Percentiles rank a stretch among this genome's conserved stretches.
phyloP scores from a whole-genome alignment of 148 eudicot genomes.

The Diospyros lotus region DNA sequence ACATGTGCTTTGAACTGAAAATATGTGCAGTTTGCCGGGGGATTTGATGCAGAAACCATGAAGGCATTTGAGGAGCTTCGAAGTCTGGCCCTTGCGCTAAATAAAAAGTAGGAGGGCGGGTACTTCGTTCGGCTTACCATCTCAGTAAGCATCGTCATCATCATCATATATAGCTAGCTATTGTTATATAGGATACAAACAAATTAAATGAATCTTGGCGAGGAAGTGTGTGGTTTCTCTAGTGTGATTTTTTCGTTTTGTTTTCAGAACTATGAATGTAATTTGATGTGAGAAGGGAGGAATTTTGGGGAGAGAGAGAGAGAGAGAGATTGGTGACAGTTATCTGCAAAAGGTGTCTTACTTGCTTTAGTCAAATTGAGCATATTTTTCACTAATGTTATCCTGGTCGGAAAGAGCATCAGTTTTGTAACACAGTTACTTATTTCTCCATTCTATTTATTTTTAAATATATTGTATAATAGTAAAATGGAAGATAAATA shows the following conservation, averaged over 20 bases:
- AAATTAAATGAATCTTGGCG: neutral
- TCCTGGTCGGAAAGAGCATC: too few relatives aligned
- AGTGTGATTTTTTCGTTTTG: neutral
- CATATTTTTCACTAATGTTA: too few relatives aligned
- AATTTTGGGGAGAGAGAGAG: too few relatives aligned
- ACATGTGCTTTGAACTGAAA: neutral
- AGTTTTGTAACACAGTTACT: too few relatives aligned
- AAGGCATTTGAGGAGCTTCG: conserved; percentile 86
- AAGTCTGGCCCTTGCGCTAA: conserved; percentile 51
- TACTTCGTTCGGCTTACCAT: conserved; percentile 6
- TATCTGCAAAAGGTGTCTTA: too few relatives aligned
- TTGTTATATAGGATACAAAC: neutral
- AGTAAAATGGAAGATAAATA: too few relatives aligned
- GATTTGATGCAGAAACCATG: conserved; percentile 88
- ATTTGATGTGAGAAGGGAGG: too few relatives aligned
- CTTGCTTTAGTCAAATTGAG: too few relatives aligned
- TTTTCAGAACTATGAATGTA: too few relatives aligned
- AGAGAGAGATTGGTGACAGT: too few relatives aligned
- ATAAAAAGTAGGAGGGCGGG: conserved; percentile 26
- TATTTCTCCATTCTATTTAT: too few relatives aligned
- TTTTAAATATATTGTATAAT: too few relatives aligned
- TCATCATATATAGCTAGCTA: neutral
- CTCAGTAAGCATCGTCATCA: conserved; percentile 16
- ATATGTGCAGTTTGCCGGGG: conserved; percentile 84
- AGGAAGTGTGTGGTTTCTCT: neutral